Percentiles rank a stretch among this genome's conserved stretches.
Conservation (phyloP, 768 basidiomycete genomes). For the Pleurotus citrinopileatus region DNA sequence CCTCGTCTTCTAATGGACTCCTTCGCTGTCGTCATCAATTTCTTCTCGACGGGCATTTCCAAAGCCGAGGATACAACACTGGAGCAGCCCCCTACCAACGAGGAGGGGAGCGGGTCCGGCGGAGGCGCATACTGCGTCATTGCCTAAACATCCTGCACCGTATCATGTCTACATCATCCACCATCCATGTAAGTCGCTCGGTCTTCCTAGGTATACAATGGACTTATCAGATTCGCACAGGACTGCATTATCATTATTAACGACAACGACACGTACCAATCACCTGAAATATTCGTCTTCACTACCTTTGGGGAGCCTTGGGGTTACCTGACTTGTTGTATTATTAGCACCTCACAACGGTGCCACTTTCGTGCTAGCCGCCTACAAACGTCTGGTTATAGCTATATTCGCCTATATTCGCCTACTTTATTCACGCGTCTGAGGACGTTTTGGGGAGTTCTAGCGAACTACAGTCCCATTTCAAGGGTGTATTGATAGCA, state of each 20-base stretch:
- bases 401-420: not conserved
- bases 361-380: too few relatives aligned
- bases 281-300: not conserved
- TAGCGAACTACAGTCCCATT: not conserved
- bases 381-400: too few relatives aligned
- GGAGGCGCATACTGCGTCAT: constrained; percentile 7
- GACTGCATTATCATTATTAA: not conserved
- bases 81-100: constrained; percentile 4
- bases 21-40: constrained; percentile 2
- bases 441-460: not conserved
- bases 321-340: constrained; percentile 2
- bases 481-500: too few relatives aligned
- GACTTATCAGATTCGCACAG: not conserved
- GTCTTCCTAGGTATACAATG: not conserved
- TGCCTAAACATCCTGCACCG: not conserved
- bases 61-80: not conserved
- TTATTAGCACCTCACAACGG: not conserved
- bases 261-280: not conserved
- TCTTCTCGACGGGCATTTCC: not conserved
- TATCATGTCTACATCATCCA: not conserved
- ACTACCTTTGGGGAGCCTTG: not conserved
- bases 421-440: not conserved
- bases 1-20: constrained; percentile 6
- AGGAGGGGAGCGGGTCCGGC: not conserved
- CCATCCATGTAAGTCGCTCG: not conserved